Conservation (phyloP, 2,329 filamentous ascomycete genomes). For the Alternaria atra region DNA sequence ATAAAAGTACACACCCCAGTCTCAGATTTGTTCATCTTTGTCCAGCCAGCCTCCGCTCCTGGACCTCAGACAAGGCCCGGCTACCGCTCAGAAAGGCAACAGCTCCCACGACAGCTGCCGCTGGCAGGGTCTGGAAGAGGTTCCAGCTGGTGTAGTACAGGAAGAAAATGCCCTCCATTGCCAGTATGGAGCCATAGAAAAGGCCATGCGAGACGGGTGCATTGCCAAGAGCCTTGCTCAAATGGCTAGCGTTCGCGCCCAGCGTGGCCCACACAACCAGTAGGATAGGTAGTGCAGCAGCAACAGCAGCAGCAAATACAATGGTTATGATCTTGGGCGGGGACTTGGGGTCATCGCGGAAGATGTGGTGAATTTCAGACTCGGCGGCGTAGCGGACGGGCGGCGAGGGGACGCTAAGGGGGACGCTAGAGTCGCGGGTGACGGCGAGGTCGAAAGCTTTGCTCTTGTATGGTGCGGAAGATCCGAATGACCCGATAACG, state of each 20-base stretch:
- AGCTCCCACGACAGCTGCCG: constrained; percentile 70
- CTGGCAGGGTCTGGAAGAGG: constrained; percentile 86
- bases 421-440: constrained; percentile 67
- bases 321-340: constrained; percentile 82
- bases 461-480: constrained; percentile 71
- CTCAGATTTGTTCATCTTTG: constrained; percentile 56
- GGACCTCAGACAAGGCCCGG: constrained; percentile 90
- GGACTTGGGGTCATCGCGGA: constrained; percentile 80
- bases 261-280: constrained; percentile 78
- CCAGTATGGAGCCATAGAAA: constrained; percentile 87
- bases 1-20: neutral
- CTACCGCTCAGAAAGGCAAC: constrained; percentile 87
- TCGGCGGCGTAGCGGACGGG: constrained; percentile 85
- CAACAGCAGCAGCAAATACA: constrained; percentile 76
- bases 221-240: constrained; percentile 75
- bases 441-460: constrained; percentile 78
- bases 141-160: constrained; percentile 94
- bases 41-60: constrained; percentile 83
- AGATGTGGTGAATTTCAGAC: constrained; percentile 88
- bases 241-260: constrained; percentile 83
- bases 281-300: constrained; percentile 77
- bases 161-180: constrained; percentile 92
- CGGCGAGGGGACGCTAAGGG: constrained; percentile 68
- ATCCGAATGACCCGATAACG: constrained; percentile 86
- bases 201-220: constrained; percentile 82